Percentiles rank a stretch among this genome's conserved stretches.
Evolutionary conservation across 2,329 filamentous ascomycete genomes (phyloP).

Genomic region (Escovopsis sp.): DNA sequence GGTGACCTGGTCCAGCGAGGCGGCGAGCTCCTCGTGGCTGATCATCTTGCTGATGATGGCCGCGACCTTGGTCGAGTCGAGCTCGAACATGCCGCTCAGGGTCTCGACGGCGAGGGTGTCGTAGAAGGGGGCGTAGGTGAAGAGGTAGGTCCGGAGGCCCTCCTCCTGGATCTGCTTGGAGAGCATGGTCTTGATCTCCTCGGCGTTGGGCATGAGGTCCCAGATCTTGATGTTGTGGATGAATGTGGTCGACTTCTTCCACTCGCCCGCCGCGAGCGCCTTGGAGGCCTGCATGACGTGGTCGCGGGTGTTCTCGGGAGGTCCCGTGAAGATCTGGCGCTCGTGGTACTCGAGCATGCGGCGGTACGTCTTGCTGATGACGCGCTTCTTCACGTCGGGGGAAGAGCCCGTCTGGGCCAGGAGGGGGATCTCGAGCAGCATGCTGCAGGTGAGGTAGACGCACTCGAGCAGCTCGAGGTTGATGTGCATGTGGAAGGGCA

Average conservation of each 20-base stretch:
- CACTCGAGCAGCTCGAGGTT: slow-evolving; percentile 97
- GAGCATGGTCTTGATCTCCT: slow-evolving; percentile 94
- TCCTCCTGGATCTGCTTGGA: slow-evolving; percentile 98
- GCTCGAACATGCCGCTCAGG: slow-evolving; percentile 88
- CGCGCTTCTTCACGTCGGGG: slow-evolving; percentile 89
- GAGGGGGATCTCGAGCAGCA: slow-evolving; percentile 95
- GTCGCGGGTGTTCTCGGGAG: slow-evolving; percentile 95
- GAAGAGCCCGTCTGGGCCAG: slow-evolving; percentile 94
- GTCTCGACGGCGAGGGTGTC: slow-evolving; percentile 83
- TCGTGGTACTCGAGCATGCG: slow-evolving; percentile 99
- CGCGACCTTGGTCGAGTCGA: slow-evolving; percentile 78
- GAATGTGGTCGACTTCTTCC: slow-evolving; percentile 90
- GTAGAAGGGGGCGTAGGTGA: slow-evolving; percentile 98
- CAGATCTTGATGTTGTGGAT: slow-evolving; percentile 99
- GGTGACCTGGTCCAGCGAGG: slow-evolving; percentile 94
- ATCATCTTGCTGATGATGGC: slow-evolving; percentile 99
- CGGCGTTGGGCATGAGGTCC: slow-evolving; percentile 88
- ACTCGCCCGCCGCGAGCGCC: slow-evolving; percentile 89
- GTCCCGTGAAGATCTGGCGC: slow-evolving; percentile 96
- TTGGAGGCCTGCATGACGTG: slow-evolving; percentile 99
- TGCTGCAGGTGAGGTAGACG: slow-evolving; percentile 96
- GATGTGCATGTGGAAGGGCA: slow-evolving; percentile 99
- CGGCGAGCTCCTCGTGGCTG: slow-evolving; percentile 92
- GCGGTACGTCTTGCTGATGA: slow-evolving; percentile 99
- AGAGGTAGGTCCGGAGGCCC: slow-evolving; percentile 93